Conservation (phyloP, 2,329 filamentous ascomycete species). For the Dothistroma pini region DNA sequence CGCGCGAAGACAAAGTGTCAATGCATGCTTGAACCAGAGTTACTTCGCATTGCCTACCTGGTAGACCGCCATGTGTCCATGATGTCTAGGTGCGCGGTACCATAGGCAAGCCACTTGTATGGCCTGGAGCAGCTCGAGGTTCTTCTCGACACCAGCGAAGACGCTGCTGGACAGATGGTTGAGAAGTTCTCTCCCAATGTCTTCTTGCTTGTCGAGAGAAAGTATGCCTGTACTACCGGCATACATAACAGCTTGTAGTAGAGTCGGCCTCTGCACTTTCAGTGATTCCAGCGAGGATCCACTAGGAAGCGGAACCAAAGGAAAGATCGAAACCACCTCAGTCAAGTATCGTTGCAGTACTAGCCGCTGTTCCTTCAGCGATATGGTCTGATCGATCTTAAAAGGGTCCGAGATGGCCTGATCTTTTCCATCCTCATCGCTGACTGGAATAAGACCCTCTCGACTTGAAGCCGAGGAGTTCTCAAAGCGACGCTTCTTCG, state of each 20-base stretch:
- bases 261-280: conserved; percentile 39
- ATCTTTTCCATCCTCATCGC: neutral
- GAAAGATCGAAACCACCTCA: conserved; percentile 20
- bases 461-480: neutral
- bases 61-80: conserved; percentile 82
- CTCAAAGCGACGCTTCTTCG: conserved; percentile 16
- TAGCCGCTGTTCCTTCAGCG: conserved; percentile 18
- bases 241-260: conserved; percentile 57
- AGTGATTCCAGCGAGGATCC: conserved; percentile 15
- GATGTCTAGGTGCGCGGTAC: conserved; percentile 76
- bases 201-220: conserved; percentile 54
- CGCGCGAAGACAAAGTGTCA: neutral
- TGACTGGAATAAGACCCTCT: neutral
- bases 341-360: conserved; percentile 23
- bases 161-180: conserved; percentile 67
- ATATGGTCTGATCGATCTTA: conserved; percentile 22
- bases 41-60: conserved; percentile 42
- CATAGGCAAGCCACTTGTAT: conserved; percentile 71
- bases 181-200: conserved; percentile 65
- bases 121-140: conserved; percentile 72
- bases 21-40: neutral
- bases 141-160: conserved; percentile 68
- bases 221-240: conserved; percentile 50
- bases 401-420: conserved; percentile 6
- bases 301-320: conserved; percentile 18